Conservation (phyloP, 441 rosid species). For the Gossypium trilobum region DNA sequence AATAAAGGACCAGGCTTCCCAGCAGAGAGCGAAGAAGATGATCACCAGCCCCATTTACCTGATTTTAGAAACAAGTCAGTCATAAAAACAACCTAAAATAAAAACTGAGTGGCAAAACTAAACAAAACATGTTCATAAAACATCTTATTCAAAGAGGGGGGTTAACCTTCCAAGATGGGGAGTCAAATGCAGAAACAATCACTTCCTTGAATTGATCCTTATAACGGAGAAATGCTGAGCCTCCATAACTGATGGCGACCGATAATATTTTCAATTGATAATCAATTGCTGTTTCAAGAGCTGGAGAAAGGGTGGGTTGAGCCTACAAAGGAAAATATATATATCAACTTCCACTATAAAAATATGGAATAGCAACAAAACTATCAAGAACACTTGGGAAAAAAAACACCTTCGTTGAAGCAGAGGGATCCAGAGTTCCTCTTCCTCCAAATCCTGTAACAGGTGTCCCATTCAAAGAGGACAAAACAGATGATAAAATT, state of each 20-base stretch:
- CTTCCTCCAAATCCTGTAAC: conserved; percentile 88
- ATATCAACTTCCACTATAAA: conserved; percentile 20
- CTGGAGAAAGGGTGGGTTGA: conserved; percentile 83
- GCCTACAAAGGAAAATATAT: conserved; percentile 32
- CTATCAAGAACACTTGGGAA: conserved; percentile 19
- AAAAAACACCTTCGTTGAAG: conserved; percentile 61
- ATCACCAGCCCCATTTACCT: conserved; percentile 97
- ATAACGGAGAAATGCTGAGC: conserved; percentile 70
- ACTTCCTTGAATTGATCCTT: conserved; percentile 73
- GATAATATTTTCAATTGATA: conserved; percentile 86
- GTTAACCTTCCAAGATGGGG: conserved; percentile 89
- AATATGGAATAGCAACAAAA: conserved; percentile 16
- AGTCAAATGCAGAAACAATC: conserved; percentile 74
- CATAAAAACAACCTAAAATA: not conserved
- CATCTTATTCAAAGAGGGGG: conserved; percentile 7
- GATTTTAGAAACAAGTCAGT: conserved; percentile 13
- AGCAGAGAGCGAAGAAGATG: conserved; percentile 88
- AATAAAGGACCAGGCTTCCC: conserved; percentile 83
- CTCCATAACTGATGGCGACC: conserved; percentile 85
- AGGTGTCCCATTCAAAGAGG: conserved; percentile 88
- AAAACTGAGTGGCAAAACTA: not conserved
- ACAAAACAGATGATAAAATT: conserved; percentile 60
- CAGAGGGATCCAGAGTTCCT: conserved; percentile 38
- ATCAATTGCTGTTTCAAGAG: conserved; percentile 90
- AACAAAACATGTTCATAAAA: not conserved